Base-by-base conservation (phyloP, 306 rosid species). In the Potentilla sterilis region DNA sequence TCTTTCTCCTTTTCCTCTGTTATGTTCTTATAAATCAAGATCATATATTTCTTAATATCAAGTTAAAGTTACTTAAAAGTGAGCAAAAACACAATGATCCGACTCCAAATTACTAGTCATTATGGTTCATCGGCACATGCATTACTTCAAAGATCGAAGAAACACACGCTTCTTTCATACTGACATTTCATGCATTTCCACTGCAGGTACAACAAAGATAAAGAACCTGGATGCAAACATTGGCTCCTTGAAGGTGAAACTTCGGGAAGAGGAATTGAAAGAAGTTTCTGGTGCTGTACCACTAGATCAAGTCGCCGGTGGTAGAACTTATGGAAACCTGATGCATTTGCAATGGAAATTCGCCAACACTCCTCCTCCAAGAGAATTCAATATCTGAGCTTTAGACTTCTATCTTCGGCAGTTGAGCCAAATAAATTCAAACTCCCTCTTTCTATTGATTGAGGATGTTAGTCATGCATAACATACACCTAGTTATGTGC, bases 291-390 rank as follows among this genome's bases (percentile, higher is more conserved):
- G 79, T 58, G 85, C 88, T 2, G 85, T 85, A 15, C 93, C 89
- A 1, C 41, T 77, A 13, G 71, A 81, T n/a, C 88, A 88, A 28
- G 83, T 88, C 12, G 90, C 89, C 19, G 97, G 93, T n/a, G 40
- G 5, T 44, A 78, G 85, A 66, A 10, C 47, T 61, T 44, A 0
- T 34, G 75, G 24, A n/a, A 73, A 8, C 77, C 0, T 22, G 8
- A 51, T 1, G 32, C 38, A 21, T 2, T 2, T 47, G 2, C 46
- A 62, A 4, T 92, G 96, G 92, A 76, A 79, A 57, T 74, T 62
- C 51, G 88, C 90, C 41, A 79, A 76, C 80, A 90, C 96, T 34
- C 97, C n/a, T n/a, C n/a, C 96, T 76, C 79, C 87, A 24, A 81
- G 64, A 21, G 44, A 75, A 16, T 38, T 55, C 43, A 47, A 75